Conservation (phyloP, 257 asterid genomes). For the Nicotiana attenuata region DNA sequence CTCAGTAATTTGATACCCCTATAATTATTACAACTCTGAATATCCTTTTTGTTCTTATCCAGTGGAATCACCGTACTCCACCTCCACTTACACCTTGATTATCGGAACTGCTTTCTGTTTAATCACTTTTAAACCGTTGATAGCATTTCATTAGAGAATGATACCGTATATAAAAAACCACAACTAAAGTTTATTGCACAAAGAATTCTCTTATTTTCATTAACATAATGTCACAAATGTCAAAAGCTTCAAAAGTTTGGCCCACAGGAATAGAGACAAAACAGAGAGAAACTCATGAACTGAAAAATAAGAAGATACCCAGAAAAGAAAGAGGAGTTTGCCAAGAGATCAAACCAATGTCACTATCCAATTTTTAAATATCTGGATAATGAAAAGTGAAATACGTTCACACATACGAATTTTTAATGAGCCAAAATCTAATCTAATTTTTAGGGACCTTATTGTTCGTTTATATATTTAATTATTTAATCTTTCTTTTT, state of each 20-base stretch:
- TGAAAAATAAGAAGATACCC: neutral
- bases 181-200: neutral
- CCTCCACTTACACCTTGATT: too few species aligned
- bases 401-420: neutral
- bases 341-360: neutral
- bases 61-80: too few species aligned
- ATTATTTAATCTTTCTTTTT: neutral
- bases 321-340: neutral
- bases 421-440: neutral
- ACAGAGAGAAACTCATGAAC: neutral
- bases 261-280: neutral
- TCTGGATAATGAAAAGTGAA: neutral
- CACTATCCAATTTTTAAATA: neutral
- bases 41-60: too few species aligned
- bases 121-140: neutral
- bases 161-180: neutral
- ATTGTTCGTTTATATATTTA: too few species aligned
- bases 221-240: neutral
- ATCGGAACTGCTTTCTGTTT: neutral
- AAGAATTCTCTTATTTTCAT: neutral
- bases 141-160: neutral
- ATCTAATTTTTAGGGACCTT: neutral
- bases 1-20: too few species aligned
- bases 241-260: slow-evolving; percentile 2
- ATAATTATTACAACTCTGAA: too few species aligned